Base-by-base conservation (phyloP, 352 stramenopile genomes). In the Globisporangium sylvaticum region DNA sequence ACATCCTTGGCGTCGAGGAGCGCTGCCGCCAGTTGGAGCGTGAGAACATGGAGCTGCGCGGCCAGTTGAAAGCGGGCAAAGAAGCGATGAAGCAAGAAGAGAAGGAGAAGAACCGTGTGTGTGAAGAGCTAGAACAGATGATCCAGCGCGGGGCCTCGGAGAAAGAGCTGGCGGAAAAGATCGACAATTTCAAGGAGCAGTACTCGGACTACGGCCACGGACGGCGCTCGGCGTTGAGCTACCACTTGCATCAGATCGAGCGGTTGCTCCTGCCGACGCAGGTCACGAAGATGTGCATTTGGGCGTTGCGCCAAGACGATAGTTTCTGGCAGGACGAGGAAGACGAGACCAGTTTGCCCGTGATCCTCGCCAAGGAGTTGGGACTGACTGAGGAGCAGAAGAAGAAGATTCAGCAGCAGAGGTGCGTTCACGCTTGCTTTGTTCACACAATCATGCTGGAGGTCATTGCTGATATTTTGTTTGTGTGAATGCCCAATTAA, bases 111-210 rank as follows among this genome's bases (percentile, higher is more conserved):
- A 90, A 95, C 62, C 83, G 81, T 34, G 83, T 95, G 64, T 92
- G 83, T 62, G 80, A 93, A 63, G 83, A 94, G 65, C 77, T 95
- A 5, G 81, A 92, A 70, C 72, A 84, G 48, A 94, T 95, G 88
- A 91, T 95, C 64, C 73, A 90, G 71, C 73, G 83, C 46, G 83
- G 81, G 46, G 84, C 85, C 39, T 88, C 73, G 9, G 94, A 97
- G 75, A 88, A 87, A 39, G 88, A 94, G 63, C 84, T 98, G 7
- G 94, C 94, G 57, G 88, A 96, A 65, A 98, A 97, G 75, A 97
- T 98, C 54, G 91, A 98, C 78, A 98, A 97, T 71, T 98, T 97
- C 72, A 97, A 96, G 39, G 94, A 98, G 74, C 85, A 94, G 75
- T 95, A 94, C 76, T 92, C 82, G 69, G 84, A 94, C 77, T 98